phyloP scores from a whole-genome alignment of 306 rosid species.

The Vicia villosa region DNA sequence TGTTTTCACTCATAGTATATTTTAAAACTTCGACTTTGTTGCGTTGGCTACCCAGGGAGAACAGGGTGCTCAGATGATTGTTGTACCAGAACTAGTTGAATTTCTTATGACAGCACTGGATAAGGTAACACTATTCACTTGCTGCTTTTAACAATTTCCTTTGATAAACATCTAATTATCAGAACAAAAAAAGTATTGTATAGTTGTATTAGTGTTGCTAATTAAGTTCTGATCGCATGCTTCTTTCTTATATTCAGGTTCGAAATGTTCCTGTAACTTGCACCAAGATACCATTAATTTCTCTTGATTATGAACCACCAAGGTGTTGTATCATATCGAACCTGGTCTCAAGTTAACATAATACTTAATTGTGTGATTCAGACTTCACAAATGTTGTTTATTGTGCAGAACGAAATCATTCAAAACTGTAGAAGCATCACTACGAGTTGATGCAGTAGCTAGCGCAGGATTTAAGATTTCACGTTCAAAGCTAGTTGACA shows the following conservation, averaged over 20 bases:
- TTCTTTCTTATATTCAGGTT: conserved; percentile 59
- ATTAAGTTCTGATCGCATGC: conserved; percentile 28
- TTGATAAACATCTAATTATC: conserved; percentile 23
- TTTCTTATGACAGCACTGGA: conserved; percentile 65
- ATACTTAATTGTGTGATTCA: conserved; percentile 9
- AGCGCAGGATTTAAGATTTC: conserved; percentile 96
- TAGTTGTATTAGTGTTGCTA: not conserved
- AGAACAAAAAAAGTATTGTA: conserved; percentile 14
- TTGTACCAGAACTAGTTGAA: conserved; percentile 88
- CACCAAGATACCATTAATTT: conserved; percentile 75
- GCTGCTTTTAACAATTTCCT: conserved; percentile 6
- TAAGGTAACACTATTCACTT: conserved; percentile 58
- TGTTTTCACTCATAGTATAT: conserved; percentile 12
- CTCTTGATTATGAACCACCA: conserved; percentile 93
- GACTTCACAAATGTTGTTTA: not conserved
- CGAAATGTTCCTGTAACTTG: conserved; percentile 81
- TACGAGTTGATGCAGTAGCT: conserved; percentile 90
- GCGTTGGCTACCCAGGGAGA: conserved; percentile 64
- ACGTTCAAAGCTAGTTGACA: conserved; percentile 85
- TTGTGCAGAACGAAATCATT: conserved; percentile 74
- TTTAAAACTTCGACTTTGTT: conserved; percentile 29
- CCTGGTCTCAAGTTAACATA: conserved; percentile 23
- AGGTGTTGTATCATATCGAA: conserved; percentile 54
- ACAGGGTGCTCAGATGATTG: conserved; percentile 76
- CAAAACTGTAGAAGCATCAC: conserved; percentile 78